A percentile compares a stretch with the other conserved stretches of the same genome.
Conservation (phyloP, 2,329 filamentous ascomycete species). For the Lecanicillium sp. region DNA sequence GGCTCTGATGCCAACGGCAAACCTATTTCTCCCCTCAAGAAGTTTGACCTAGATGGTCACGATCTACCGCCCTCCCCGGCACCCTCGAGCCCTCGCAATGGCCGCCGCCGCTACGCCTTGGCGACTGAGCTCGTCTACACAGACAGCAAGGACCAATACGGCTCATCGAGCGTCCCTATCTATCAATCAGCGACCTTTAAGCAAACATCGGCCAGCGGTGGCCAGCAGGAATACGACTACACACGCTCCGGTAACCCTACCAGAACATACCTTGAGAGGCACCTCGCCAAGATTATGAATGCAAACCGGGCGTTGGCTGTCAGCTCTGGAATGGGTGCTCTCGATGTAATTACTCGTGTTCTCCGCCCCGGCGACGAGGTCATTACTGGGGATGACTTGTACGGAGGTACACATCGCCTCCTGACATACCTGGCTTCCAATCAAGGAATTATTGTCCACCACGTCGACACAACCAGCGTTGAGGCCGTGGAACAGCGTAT, state of each 20-base stretch:
- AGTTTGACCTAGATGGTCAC: conserved; percentile 74
- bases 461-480: conserved; percentile 84
- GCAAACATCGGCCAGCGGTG: conserved; percentile 70
- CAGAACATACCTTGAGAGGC: conserved; percentile 87
- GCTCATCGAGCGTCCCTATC: conserved; percentile 90
- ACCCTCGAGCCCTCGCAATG: conserved; percentile 80
- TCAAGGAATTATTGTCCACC: conserved; percentile 86
- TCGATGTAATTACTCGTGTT: conserved; percentile 91
- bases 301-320: conserved; percentile 86
- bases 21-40: conserved; percentile 23
- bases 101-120: conserved; percentile 76
- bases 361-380: conserved; percentile 92
- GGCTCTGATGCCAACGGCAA: too few relatives aligned
- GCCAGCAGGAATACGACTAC: conserved; percentile 89
- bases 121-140: conserved; percentile 96
- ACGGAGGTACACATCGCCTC: conserved; percentile 89
- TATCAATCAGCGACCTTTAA: conserved; percentile 99
- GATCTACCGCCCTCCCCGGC: conserved; percentile 85
- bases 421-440: conserved; percentile 87
- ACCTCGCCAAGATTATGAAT: conserved; percentile 98
- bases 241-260: conserved; percentile 96
- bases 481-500: conserved; percentile 62
- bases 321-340: conserved; percentile 91
- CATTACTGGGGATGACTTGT: conserved; percentile 92
- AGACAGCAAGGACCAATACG: conserved; percentile 93